Conservation (phyloP, 2,329 filamentous ascomycete genomes). For the Zasmidium cellare region DNA sequence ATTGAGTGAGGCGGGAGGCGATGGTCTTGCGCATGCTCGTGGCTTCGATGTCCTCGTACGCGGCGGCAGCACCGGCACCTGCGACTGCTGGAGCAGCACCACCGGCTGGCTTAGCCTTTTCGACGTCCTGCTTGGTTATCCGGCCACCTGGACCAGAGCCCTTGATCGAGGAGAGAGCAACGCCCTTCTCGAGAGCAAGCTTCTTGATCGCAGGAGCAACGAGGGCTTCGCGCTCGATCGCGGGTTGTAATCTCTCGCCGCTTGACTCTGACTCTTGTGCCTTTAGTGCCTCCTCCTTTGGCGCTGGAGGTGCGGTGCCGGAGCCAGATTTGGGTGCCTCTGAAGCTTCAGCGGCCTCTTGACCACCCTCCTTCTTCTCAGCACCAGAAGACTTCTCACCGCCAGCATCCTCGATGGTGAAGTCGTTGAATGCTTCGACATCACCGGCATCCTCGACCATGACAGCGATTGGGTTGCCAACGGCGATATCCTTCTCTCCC, state of each 20-base stretch:
- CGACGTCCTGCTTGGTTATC: constrained; percentile 89
- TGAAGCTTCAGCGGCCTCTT: constrained; percentile 61
- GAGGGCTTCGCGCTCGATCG: constrained; percentile 76
- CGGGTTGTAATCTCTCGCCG: constrained; percentile 75
- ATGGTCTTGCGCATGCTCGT: constrained; percentile 98
- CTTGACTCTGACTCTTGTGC: constrained; percentile 71
- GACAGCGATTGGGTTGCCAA: constrained; percentile 94
- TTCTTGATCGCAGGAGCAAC: constrained; percentile 72
- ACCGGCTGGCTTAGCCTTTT: constrained; percentile 69
- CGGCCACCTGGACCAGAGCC: constrained; percentile 82
- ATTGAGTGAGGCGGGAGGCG: constrained; percentile 84
- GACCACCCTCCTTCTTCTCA: constrained; percentile 60
- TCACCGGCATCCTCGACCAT: constrained; percentile 91
- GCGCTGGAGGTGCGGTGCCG: constrained; percentile 56
- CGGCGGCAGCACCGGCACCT: constrained; percentile 57
- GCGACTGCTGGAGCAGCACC: constrained; percentile 48
- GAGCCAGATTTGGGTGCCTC: constrained; percentile 61
- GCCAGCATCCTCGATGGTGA: constrained; percentile 86
- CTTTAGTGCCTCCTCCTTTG: constrained; percentile 55
- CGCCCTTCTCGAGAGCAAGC: constrained; percentile 80
- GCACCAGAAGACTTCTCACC: constrained; percentile 70
- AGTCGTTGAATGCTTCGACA: constrained; percentile 82
- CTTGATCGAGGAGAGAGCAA: constrained; percentile 76
- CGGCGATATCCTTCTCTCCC: constrained; percentile 89
- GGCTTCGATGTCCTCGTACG: constrained; percentile 81